Conservation (phyloP, 73 alveolate genomes). For the Paramecium sexaurelia region DNA sequence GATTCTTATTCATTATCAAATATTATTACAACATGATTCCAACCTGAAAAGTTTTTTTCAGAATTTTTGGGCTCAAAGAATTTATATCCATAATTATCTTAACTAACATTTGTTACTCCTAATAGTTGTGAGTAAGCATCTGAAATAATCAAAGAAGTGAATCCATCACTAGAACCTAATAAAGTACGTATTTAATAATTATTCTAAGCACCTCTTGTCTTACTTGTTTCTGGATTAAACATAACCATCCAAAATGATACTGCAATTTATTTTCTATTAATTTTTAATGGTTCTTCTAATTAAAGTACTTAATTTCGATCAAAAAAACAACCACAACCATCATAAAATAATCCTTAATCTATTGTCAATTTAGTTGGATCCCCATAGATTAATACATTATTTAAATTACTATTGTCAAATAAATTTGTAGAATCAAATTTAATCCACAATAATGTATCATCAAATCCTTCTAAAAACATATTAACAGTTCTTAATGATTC, state of each 20-base stretch:
- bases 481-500: not conserved
- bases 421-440: conserved; percentile 43
- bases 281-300: conserved; percentile 28
- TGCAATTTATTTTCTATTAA: not conserved
- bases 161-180: conserved; percentile 28
- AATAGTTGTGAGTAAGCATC: conserved; percentile 25
- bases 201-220: not conserved
- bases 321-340: conserved; percentile 50
- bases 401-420: not conserved
- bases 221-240: conserved; percentile 20
- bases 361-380: conserved; percentile 36
- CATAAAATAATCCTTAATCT: conserved; percentile 40
- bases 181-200: not conserved
- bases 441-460: conserved; percentile 26
- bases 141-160: not conserved
- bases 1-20: conserved; percentile 2
- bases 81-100: not conserved
- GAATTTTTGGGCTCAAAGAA: conserved; percentile 28
- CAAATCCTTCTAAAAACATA: conserved; percentile 24
- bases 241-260: conserved; percentile 49
- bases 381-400: conserved; percentile 1
- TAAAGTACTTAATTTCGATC: not conserved
- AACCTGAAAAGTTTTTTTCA: not conserved
- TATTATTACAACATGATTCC: conserved; percentile 39
- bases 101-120: not conserved